Conservation (phyloP, 176 grass and related monocot genomes). For the Musa beccarii region DNA sequence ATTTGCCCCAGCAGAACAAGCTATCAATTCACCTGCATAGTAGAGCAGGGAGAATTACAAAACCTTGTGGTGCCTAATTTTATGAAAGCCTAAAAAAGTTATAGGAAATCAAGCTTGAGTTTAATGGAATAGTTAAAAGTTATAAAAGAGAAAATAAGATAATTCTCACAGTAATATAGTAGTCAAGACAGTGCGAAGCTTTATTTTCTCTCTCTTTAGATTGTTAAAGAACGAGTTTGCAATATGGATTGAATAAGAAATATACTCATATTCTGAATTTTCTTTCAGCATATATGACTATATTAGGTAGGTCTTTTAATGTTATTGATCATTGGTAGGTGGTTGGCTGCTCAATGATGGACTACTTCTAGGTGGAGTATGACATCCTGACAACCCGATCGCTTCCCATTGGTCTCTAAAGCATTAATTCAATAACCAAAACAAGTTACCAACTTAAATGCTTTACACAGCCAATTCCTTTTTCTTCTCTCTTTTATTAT, state of each 20-base stretch:
- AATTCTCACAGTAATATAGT: background rate
- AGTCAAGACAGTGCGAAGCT: background rate
- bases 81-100: background rate
- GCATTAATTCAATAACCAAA: background rate
- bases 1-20: conserved; percentile 76
- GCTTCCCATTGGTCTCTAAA: background rate
- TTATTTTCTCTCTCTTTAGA: background rate
- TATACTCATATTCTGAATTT: background rate
- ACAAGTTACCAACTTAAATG: background rate
- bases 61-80: background rate
- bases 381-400: background rate
- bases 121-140: background rate
- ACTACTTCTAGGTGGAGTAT: background rate
- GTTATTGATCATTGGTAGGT: background rate
- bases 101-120: background rate
- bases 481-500: background rate
- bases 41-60: background rate
- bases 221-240: background rate
- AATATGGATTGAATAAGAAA: background rate
- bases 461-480: background rate
- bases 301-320: background rate
- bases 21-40: conserved; percentile 50
- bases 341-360: background rate
- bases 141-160: background rate
- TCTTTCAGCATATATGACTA: background rate